Evolutionary conservation across 108 stramenopile species (phyloP).

Genomic region (Fragilaria crotonensis): DNA sequence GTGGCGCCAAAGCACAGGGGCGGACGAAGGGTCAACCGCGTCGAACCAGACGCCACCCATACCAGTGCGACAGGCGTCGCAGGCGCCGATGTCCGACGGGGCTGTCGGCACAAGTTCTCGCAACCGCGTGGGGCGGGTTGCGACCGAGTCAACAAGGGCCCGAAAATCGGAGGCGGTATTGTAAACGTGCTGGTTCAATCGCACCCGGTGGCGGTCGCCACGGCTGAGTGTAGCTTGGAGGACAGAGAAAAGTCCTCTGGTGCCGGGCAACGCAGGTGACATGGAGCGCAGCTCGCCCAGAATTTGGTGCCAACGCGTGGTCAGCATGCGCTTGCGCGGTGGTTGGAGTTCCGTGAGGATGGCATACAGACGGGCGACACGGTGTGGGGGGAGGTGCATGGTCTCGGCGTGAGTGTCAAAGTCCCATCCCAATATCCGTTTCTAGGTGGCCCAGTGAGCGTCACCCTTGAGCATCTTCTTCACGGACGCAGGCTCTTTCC

Average conservation of each 20-base stretch:
- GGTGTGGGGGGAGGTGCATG: slow-evolving; percentile 6
- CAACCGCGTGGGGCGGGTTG: slow-evolving; percentile 21
- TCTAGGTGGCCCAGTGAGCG: slow-evolving; percentile 17
- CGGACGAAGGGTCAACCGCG: not conserved
- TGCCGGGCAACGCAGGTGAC: slow-evolving; percentile 29
- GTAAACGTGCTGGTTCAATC: slow-evolving; percentile 14
- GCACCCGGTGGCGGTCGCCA: not conserved
- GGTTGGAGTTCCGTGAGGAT: slow-evolving; percentile 3
- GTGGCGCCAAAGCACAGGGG: slow-evolving; percentile 9
- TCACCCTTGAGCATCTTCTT: too few relatives aligned
- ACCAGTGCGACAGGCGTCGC: too few relatives aligned
- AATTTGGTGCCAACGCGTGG: slow-evolving; percentile 37
- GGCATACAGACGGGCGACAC: slow-evolving; percentile 2
- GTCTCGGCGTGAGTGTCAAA: slow-evolving; percentile 12
- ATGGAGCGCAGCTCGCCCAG: slow-evolving; percentile 38
- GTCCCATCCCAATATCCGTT: too few relatives aligned
- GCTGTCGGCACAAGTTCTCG: too few relatives aligned
- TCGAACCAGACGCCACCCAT: not conserved
- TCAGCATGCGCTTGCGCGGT: too few relatives aligned
- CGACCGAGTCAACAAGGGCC: slow-evolving; percentile 9
- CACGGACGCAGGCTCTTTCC: too few relatives aligned
- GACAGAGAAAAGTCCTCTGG: slow-evolving; percentile 20
- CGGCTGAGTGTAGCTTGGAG: slow-evolving; percentile 26
- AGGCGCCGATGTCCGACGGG: not conserved
- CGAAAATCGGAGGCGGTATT: slow-evolving; percentile 23